Evolutionary conservation across 192 early-diverging fungal genomes (phyloP), one percentile per base, ranked within the genome.

Genomic region (Backusella westeae): DNA sequence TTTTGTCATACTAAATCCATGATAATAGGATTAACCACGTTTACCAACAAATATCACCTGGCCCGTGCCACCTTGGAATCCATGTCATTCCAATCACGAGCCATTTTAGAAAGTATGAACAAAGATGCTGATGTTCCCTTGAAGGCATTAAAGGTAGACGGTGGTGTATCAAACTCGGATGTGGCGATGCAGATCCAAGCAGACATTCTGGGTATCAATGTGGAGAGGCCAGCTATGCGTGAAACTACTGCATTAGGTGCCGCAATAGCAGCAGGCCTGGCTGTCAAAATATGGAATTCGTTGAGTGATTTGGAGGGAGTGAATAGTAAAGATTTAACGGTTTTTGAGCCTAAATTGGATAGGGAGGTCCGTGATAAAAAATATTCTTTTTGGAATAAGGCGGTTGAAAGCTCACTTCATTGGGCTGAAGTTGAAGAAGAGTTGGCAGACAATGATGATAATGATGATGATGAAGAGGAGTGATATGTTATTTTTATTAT

Each of bases 181-280:
- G 73, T 93, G 38, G 85, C 88, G 42, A 97, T 97, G 96, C 95
- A 97, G 84, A 84, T 97, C 66, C 93, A 96, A 85, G 89, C 96
- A 9, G 93, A 97, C 73, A 86, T 95, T 59, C 77, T 94, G 34
- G 90, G 90, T 9, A 93, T 97, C 63, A 86, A 91, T 41, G 94
- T 96, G 7, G 79, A 87, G 41, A 86, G 96, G 23, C 96, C 96
- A 0, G 81, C 83, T 38, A 97, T 96, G 94, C 87, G 89, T 70
- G 96, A 97, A 80, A 96, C 92, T 4, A 97, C 96, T 26, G 96
- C 96, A 6, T 84, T 97, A 46, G 96, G 96, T 49, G 94, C 95
- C 17, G 96, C 96, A 0, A 90, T 96, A 38, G 96, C 95, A 9
- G 95, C 96, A 53, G 96, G 92, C 19, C 59, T 77, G 34, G 79